Conservation (phyloP, 2,329 filamentous ascomycete species). For the Phialophora chinensis region DNA sequence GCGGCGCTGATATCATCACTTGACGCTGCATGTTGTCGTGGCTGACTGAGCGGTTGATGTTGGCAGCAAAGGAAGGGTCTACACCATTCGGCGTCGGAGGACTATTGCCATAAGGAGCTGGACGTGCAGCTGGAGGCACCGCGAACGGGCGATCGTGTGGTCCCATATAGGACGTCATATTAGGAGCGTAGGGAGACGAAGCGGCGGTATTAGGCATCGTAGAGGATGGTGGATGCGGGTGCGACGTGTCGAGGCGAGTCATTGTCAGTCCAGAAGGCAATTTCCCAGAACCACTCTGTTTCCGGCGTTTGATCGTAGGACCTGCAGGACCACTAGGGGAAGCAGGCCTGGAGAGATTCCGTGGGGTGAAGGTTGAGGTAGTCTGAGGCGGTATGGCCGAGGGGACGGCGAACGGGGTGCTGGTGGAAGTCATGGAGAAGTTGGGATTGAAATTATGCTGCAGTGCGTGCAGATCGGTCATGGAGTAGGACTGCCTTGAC, state of each 20-base stretch:
- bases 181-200: conserved; percentile 51
- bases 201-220: conserved; percentile 49
- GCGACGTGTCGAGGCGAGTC: conserved; percentile 75
- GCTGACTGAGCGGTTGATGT: conserved; percentile 64
- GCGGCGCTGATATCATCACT: conserved; percentile 73
- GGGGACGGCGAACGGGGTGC: conserved; percentile 48
- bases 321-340: conserved; percentile 71
- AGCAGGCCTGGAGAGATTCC: conserved; percentile 72
- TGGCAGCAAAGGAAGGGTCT: conserved; percentile 64
- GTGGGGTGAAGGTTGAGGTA: conserved; percentile 60
- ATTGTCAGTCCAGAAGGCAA: conserved; percentile 77
- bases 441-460: conserved; percentile 58
- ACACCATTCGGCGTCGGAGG: conserved; percentile 71
- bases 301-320: conserved; percentile 78
- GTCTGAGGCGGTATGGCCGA: conserved; percentile 48
- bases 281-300: conserved; percentile 72
- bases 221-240: conserved; percentile 40
- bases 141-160: conserved; percentile 56
- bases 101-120: conserved; percentile 61
- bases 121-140: conserved; percentile 50
- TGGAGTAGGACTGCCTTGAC: conserved; percentile 62
- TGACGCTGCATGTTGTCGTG: conserved; percentile 69
- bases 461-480: conserved; percentile 67
- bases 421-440: conserved; percentile 46
- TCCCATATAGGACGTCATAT: conserved; percentile 46